These are phyloP conservation scores for Botrytis cinerea DNA, from an alignment of 2,329 filamentous ascomycete genomes.

Conservation along the genomic window DNA sequence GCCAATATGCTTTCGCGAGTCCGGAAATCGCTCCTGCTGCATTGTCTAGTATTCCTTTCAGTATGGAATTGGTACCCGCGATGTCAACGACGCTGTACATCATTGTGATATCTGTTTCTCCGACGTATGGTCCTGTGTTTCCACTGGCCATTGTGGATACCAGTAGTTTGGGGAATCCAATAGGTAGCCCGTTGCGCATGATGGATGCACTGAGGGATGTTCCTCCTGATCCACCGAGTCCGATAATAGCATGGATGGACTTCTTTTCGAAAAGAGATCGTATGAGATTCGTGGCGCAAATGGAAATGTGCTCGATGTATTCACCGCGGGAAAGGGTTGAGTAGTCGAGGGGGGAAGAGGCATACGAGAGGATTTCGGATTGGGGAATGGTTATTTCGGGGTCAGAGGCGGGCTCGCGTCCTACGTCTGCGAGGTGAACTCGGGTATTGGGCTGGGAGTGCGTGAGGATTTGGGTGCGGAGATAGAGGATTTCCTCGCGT, in stretches of 20 bases:
- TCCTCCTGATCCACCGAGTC: slow-evolving; percentile 63
- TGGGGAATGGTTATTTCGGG: slow-evolving; percentile 52
- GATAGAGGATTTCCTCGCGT: slow-evolving; percentile 56
- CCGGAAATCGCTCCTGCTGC: slow-evolving; percentile 58
- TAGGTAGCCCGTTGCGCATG: slow-evolving; percentile 61
- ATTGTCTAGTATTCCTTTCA: slow-evolving; percentile 60
- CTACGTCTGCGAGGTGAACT: slow-evolving; percentile 58
- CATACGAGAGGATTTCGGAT: slow-evolving; percentile 45
- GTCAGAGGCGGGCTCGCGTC: slow-evolving; percentile 48
- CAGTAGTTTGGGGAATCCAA: slow-evolving; percentile 70
- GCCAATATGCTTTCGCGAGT: slow-evolving; percentile 56
- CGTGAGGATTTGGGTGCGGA: slow-evolving; percentile 48
- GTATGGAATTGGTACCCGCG: slow-evolving; percentile 62
- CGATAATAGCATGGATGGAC: slow-evolving; percentile 57
- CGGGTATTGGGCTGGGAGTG: slow-evolving; percentile 30
- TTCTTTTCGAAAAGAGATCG: slow-evolving; percentile 43
- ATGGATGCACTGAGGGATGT: slow-evolving; percentile 61
- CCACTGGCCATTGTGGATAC: slow-evolving; percentile 70
- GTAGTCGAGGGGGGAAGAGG: slow-evolving; percentile 40
- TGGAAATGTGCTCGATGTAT: slow-evolving; percentile 58
- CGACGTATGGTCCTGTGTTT: slow-evolving; percentile 64
- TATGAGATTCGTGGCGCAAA: slow-evolving; percentile 49
- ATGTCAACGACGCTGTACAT: slow-evolving; percentile 74
- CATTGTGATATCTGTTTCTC: slow-evolving; percentile 67
- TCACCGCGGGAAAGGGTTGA: slow-evolving; percentile 51